Base-by-base conservation (phyloP, 805 yeast species). In the Hagleromyces aurorensis region DNA sequence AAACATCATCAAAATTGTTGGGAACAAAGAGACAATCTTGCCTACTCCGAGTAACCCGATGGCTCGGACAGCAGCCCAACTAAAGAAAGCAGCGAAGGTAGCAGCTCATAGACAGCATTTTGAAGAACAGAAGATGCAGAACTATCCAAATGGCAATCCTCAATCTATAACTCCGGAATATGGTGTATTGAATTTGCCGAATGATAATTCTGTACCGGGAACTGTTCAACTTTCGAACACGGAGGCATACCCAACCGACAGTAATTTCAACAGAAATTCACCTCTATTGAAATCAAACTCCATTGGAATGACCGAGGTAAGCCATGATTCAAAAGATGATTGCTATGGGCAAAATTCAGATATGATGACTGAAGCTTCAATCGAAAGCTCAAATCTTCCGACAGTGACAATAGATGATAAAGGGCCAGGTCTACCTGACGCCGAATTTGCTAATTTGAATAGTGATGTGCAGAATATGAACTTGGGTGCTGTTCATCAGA, bases 1-100 rank as follows among this genome's bases (percentile, higher is more conserved):
- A 14, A 55, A 55, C 37, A 60, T 62, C 34, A 57, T 62, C 19
- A 57, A 61, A 18, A 50, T 61, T 24, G 44, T 37, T 7, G 66
- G 66, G 1, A 62, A 62, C 36, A 61, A 59, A 34, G 61, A 62
- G 33, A 57, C 61, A 0, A 43, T 52, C 6, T 42, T 62, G 12
- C 66, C 66, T 8, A 58, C 61, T 1, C 46, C 46, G 7, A 33
- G 32, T 16, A 36, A 38, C 16, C 55, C 56, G 16, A 21, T 47
- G 32, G 56, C 50, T 1, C 45, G 41, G 38, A 42, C 54, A 6
- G 44, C 56, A 1, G 55, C 60, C 3, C 50, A 55, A 21, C 40
- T 57, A 29, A 54, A 52, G 23, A 52, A 38, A 31, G 54, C 38
- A 4, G 50, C 50, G 2, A 42, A 36, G 19, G 34, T 37, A 8